Percentiles rank a stretch among this genome's conserved stretches.
Evolutionary conservation across 805 yeast species (phyloP).

Genomic region (Monosporozyma siamensis): DNA sequence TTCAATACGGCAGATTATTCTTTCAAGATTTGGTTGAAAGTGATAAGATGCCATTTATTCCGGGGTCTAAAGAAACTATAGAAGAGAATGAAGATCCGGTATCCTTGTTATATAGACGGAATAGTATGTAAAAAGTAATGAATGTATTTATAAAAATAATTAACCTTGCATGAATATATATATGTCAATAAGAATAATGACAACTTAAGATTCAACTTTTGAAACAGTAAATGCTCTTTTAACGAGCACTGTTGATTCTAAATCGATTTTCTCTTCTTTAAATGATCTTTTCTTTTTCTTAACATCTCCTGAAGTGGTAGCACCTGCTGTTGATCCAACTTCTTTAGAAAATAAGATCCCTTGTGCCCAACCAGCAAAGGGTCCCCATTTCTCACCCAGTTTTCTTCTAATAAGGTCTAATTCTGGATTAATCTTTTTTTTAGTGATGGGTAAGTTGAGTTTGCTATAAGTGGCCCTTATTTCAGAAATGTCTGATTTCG

Average conservation of each 20-base stretch:
- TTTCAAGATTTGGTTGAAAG: slow-evolving; percentile 43
- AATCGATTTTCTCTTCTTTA: not conserved
- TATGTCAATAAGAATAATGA: no score
- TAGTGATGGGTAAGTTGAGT: slow-evolving; percentile 17
- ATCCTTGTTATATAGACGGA: slow-evolving; percentile 43
- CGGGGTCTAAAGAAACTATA: slow-evolving; percentile 36
- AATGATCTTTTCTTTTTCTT: slow-evolving; percentile 14
- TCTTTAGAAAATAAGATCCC: slow-evolving; percentile 88
- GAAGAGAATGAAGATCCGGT: slow-evolving; percentile 25
- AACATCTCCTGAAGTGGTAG: slow-evolving; percentile 32
- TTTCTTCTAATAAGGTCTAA: slow-evolving; percentile 43
- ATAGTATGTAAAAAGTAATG: slow-evolving; percentile 40
- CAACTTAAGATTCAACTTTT: not conserved
- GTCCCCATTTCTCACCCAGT: slow-evolving; percentile 71
- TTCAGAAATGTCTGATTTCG: slow-evolving; percentile 24
- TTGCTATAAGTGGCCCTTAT: slow-evolving; percentile 20
- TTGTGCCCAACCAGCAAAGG: slow-evolving; percentile 97
- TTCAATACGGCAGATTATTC: slow-evolving; percentile 54
- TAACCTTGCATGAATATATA: not conserved
- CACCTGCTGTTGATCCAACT: slow-evolving; percentile 64
- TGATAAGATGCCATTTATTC: slow-evolving; percentile 51
- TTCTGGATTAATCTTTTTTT: slow-evolving; percentile 28
- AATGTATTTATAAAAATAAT: not conserved
- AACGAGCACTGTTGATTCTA: not conserved
- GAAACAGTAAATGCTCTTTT: not conserved